Percentiles rank a stretch among this genome's conserved stretches.
These are phyloP conservation scores for Phylloporus sp. DNA, from an alignment of 768 basidiomycete species.

Conservation along the genomic window DNA sequence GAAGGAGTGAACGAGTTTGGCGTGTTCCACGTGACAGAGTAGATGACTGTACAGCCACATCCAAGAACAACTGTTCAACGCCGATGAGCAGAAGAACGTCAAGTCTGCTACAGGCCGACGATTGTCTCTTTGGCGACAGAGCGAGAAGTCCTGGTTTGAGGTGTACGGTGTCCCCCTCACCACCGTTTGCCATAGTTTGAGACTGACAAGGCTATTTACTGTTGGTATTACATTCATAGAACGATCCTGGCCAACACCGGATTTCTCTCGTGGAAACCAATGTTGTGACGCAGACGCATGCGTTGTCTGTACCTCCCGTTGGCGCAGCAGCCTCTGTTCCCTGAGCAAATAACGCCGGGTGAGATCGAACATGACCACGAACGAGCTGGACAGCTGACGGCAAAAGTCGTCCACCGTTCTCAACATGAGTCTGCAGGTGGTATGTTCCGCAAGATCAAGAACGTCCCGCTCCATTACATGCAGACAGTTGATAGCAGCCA, in stretches of 20 bases:
- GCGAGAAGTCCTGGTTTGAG: conserved; percentile 67
- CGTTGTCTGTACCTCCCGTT: conserved; percentile 55
- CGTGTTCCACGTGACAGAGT: conserved; percentile 21
- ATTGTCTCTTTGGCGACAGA: conserved; percentile 34
- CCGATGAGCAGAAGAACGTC: conserved; percentile 19
- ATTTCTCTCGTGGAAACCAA: conserved; percentile 11
- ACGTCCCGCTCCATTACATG: conserved; percentile 54
- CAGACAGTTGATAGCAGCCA: conserved; percentile 55
- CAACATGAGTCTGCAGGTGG: conserved; percentile 45
- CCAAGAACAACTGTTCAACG: conserved; percentile 13
- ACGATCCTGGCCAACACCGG: conserved; percentile 14
- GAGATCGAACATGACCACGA: background rate
- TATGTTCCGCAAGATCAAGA: conserved; percentile 44
- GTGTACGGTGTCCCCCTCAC: conserved; percentile 48
- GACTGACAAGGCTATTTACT: conserved; percentile 25
- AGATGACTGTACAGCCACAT: background rate
- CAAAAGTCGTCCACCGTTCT: conserved; percentile 46
- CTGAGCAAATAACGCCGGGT: conserved; percentile 26
- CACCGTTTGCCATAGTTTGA: conserved; percentile 62
- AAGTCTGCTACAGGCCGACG: conserved; percentile 11
- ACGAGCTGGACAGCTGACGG: conserved; percentile 37
- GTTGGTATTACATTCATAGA: conserved; percentile 15
- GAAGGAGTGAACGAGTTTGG: background rate
- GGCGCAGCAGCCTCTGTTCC: conserved; percentile 46
- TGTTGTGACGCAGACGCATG: conserved; percentile 37